Evolutionary conservation across 2,329 filamentous ascomycete species (phyloP), one percentile per base, ranked within the genome.

Genomic region (Colletotrichum sp.): DNA sequence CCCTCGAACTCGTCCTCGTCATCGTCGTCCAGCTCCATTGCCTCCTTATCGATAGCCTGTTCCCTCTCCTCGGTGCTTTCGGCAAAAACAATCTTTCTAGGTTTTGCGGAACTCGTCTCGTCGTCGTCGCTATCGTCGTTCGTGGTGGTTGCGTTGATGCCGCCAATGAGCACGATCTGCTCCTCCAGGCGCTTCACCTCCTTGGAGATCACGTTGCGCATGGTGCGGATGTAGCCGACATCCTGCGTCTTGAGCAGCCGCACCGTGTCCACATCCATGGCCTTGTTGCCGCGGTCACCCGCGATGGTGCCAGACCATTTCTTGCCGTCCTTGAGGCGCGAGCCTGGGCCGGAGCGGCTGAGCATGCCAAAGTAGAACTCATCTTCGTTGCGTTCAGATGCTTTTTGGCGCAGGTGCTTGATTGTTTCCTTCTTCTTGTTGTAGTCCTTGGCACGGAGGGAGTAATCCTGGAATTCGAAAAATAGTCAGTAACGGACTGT

Each of bases 301-400:
- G 89, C 85, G 0, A 92, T 88, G 0, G 87, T 91, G 39, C 92
- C 92, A 3, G 84, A 88, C 85, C 89, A 91, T 59, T 82, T 84
- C 81, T 87, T 90, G 71, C 87, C 91, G 78, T 83, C 86, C 78
- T 88, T 86, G 52, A 90, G 81, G 21, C 84, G 83, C 8, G 88
- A 87, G 8, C 89, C 88, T 6, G 91, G 89, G 12, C 91, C 91
- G 72, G 88, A 87, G 77, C 90, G 90, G 79, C 90, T 91, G 80
- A 94, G 86, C 93, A 94, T 94, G 77, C 91, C 92, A 81, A 91
- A 93, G 86, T 93, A 94, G 84, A 94, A 94, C 81, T 94, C 93
- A 90, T 94, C 93, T 69, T 94, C 92, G 83, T 94, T 94, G 79
- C 92, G 90, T 52, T 93, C 90, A 74, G 91, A 84, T 7, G 91